These are phyloP conservation scores for Globisporangium ultimum DNA, from an alignment of 352 stramenopile genomes.

Conservation along the genomic window DNA sequence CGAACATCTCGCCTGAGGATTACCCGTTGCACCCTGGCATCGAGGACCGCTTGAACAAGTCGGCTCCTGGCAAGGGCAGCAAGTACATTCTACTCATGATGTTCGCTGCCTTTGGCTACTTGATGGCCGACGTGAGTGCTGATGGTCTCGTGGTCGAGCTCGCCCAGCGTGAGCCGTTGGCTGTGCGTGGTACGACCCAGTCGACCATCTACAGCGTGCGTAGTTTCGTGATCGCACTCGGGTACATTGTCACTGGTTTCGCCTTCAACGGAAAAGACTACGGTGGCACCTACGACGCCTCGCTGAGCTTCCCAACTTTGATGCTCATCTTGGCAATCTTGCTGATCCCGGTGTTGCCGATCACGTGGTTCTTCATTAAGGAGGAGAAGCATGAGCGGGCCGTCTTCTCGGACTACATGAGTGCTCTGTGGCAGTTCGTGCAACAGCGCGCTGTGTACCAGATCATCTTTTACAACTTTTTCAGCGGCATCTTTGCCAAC, in stretches of 20 bases:
- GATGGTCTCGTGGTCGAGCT: slow-evolving; percentile 57
- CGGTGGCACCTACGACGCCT: slow-evolving; percentile 42
- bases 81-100: slow-evolving; percentile 61
- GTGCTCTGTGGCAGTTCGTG: slow-evolving; percentile 29
- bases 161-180: slow-evolving; percentile 47
- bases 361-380: slow-evolving; percentile 50
- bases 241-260: slow-evolving; percentile 38
- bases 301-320: no score
- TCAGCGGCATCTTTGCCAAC: no score
- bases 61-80: slow-evolving; percentile 25
- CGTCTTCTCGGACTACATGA: slow-evolving; percentile 35
- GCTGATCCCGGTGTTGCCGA: slow-evolving; percentile 27
- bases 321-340: slow-evolving; percentile 43
- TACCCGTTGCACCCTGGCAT: slow-evolving; percentile 19
- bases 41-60: slow-evolving; percentile 27
- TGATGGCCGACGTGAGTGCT: slow-evolving; percentile 45
- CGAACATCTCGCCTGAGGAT: slow-evolving; percentile 14
- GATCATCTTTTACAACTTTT: slow-evolving; percentile 36
- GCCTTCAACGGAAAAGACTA: slow-evolving; percentile 49
- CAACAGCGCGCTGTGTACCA: slow-evolving; percentile 43
- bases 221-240: slow-evolving; percentile 39
- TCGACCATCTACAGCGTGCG: slow-evolving; percentile 47
- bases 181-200: slow-evolving; percentile 48
- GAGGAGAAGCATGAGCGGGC: slow-evolving; percentile 36
- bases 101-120: slow-evolving; percentile 45